These are phyloP conservation scores for Rhizoctonia solani DNA, from an alignment of 1,284 basidiomycete species.

Conservation along the genomic window DNA sequence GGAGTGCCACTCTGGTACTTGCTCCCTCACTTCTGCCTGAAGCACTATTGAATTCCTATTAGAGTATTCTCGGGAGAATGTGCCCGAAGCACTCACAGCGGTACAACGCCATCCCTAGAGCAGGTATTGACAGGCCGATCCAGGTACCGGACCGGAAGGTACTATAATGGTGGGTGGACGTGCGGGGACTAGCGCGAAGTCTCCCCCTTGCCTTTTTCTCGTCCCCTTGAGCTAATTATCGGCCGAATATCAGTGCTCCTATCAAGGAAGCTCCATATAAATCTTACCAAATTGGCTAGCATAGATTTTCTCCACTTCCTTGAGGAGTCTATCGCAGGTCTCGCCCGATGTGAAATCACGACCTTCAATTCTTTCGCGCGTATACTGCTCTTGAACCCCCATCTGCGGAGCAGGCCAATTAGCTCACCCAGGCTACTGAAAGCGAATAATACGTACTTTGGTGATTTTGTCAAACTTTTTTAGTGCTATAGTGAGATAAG, in stretches of 20 bases:
- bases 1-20: conserved; percentile 71
- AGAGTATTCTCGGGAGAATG: neutral
- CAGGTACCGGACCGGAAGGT: conserved; percentile 76
- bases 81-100: conserved; percentile 55
- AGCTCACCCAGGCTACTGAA: neutral
- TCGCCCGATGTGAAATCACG: neutral
- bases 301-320: conserved; percentile 73
- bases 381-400: conserved; percentile 8
- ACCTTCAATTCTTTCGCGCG: conserved; percentile 45
- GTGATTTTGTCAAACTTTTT: conserved; percentile 94
- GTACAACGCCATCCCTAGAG: conserved; percentile 70
- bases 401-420: neutral
- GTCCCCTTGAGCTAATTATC: conserved; percentile 74
- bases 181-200: conserved; percentile 60
- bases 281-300: conserved; percentile 71
- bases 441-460: conserved; percentile 50
- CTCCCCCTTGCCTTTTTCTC: conserved; percentile 74
- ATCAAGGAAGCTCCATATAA: neutral
- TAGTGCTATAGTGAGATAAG: conserved; percentile 51
- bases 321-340: conserved; percentile 38
- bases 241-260: conserved; percentile 20
- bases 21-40: conserved; percentile 36
- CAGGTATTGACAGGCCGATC: conserved; percentile 78
- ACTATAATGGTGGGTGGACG: conserved; percentile 74
- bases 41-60: neutral